Base-by-base conservation (phyloP, 116 monocot genomes). In the Dioscorea cayenensis region DNA sequence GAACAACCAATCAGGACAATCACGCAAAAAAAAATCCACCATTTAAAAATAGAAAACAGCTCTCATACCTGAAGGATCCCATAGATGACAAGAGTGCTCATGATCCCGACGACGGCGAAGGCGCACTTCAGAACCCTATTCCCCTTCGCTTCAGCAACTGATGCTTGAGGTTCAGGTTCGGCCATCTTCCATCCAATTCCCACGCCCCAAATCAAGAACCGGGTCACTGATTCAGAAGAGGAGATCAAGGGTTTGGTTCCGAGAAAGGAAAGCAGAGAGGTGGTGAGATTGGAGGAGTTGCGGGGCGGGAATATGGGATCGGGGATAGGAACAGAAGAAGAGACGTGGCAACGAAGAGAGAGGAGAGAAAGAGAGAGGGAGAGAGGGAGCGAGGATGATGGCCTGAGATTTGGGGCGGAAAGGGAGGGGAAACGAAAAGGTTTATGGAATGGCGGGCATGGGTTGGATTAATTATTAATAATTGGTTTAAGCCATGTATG, bases 41-140 rank as follows among this genome's bases (percentile, higher is more conserved):
- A 32, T 32, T 4, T 18, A 49, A 49, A 69, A 38, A 23, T 35
- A 60, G 60, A 22, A 29, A 13, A 28, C 64, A 16, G 29, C 63
- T 14, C 13, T 55, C 37, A 36, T 55, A 77, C 94, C 94, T 94
- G 94, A 9, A 89, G 76, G 52, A 94, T 63, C 48, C 94, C 94
- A 55, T 94, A 94, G 77, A 94, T 52, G 64, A 94, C 63, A 67
- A 94, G 94, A 60, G 90, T 94, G 77, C 66, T 79, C 94, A 94
- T 87, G 72, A 94, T 94, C 37, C 94, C 94, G 14, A 51, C 65
- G n/a, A 94, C 79, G 32, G 87, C 83, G 48, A 90, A 80, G 12
- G 75, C 76, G 52, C 84, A 83, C 66, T 85, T 90, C 37, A 61
- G 49, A 22, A 70, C 37, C 69, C 18, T 81, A 50, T 68, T 80